These are phyloP conservation scores for Penicillium crustosum DNA, from an alignment of 2,329 filamentous ascomycete genomes.

Conservation along the genomic window DNA sequence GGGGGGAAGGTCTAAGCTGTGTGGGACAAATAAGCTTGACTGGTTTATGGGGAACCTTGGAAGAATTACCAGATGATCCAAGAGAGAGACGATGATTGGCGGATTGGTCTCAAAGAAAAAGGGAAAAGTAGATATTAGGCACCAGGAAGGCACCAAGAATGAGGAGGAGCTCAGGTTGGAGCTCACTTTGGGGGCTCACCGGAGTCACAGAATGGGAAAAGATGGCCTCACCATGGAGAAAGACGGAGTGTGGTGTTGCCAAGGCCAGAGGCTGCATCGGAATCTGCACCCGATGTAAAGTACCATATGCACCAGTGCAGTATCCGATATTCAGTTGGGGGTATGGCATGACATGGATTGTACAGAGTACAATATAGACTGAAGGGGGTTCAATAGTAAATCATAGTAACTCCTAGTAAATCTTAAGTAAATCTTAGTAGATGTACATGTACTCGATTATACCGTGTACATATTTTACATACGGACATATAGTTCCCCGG, in stretches of 20 bases:
- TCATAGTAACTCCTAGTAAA: no score
- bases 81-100: neutral
- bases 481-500: slow-evolving; percentile 5
- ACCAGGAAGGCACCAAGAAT: neutral
- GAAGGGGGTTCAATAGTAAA: no score
- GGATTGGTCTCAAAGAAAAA: neutral
- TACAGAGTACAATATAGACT: no score
- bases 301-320: neutral
- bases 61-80: neutral
- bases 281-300: neutral
- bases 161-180: neutral
- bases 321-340: no score
- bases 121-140: neutral
- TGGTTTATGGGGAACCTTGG: neutral
- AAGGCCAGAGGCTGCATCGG: neutral
- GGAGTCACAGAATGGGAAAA: slow-evolving; percentile 22
- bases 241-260: neutral
- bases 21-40: slow-evolving; percentile 6
- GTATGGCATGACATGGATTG: no score
- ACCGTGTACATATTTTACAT: neutral
- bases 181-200: slow-evolving; percentile 22
- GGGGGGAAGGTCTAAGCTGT: slow-evolving; percentile 4
- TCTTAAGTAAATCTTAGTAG: no score
- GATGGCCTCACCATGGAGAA: neutral
- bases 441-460: neutral